phyloP scores from a whole-genome alignment of 2,329 filamentous ascomycete genomes.

The Microcyclosporella mali region DNA sequence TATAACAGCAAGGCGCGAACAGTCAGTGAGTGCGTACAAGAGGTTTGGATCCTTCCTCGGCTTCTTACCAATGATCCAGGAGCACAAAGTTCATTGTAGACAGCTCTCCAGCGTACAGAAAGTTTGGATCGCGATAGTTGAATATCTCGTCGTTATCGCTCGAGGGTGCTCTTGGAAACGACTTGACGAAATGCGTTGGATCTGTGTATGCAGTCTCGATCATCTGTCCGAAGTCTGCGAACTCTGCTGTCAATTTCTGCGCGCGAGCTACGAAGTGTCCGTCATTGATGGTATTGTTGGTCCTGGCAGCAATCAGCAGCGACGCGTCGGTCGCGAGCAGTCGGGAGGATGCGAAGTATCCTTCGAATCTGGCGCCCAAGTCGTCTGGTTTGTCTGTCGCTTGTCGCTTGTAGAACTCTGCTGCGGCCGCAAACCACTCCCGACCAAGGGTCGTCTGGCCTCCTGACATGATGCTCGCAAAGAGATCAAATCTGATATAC shows the following conservation, averaged over 20 bases:
- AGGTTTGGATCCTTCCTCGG: no score
- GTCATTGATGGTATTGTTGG: conserved; percentile 58
- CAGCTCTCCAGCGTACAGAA: conserved; percentile 63
- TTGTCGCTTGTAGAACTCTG: conserved; percentile 58
- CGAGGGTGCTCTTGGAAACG: conserved; percentile 52
- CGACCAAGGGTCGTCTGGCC: conserved; percentile 66
- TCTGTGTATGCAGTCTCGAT: conserved; percentile 60
- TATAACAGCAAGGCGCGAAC: no score
- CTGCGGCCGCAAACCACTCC: conserved; percentile 68
- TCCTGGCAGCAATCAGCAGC: conserved; percentile 64
- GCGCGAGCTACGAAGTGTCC: conserved; percentile 61
- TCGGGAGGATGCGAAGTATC: conserved; percentile 59
- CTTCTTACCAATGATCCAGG: conserved; percentile 60
- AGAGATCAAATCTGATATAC: conserved; percentile 85
- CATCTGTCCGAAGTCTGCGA: conserved; percentile 38
- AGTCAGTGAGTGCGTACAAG: no score
- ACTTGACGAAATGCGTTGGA: conserved; percentile 55
- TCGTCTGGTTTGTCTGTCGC: conserved; percentile 55
- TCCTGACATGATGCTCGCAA: conserved; percentile 75
- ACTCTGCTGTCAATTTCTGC: conserved; percentile 41
- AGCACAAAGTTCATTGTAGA: conserved; percentile 69
- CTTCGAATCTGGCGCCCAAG: conserved; percentile 56
- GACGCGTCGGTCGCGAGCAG: conserved; percentile 76
- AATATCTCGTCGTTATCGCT: conserved; percentile 54
- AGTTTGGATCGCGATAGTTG: conserved; percentile 62